Percentiles rank a stretch among this genome's conserved stretches.
phyloP scores from a whole-genome alignment of 2,329 filamentous ascomycete species.

The Penicillium freii region DNA sequence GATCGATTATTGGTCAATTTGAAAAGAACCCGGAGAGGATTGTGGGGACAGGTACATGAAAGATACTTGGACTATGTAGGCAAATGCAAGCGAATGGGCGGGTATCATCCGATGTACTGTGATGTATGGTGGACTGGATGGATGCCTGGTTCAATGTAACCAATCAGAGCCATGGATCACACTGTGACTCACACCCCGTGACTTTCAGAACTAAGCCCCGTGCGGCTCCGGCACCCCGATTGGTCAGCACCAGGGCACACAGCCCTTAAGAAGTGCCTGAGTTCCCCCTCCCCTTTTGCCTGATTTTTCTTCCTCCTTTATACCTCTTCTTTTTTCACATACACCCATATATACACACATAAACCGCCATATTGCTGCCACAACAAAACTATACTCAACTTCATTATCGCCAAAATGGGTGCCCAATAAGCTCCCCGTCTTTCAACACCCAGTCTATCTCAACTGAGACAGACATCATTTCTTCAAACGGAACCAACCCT shows the following conservation, averaged over 20 bases:
- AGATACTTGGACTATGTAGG: conserved; percentile 1
- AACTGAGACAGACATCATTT: conserved; percentile 43
- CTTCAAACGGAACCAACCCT: conserved; percentile 33
- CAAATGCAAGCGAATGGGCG: neutral
- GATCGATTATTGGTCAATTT: conserved; percentile 1
- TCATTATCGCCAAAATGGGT: conserved; percentile 38
- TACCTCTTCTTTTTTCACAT: conserved; percentile 11
- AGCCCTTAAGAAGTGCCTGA: conserved; percentile 42
- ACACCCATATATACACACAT: neutral
- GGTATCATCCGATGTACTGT: neutral
- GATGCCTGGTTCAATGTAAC: conserved; percentile 11
- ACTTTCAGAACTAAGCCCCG: conserved; percentile 20
- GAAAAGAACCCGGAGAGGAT: neutral
- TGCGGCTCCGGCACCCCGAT: conserved; percentile 21
- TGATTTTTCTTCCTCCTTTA: conserved; percentile 28
- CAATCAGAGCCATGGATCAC: conserved; percentile 24
- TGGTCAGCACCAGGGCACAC: conserved; percentile 23
- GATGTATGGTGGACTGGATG: neutral
- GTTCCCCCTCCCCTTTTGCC: conserved; percentile 35
- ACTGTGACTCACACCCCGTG: conserved; percentile 42
- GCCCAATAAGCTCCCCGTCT: conserved; percentile 39
- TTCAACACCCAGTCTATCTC: conserved; percentile 37
- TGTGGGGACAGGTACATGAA: neutral
- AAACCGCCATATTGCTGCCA: conserved; percentile 9
- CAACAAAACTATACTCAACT: conserved; percentile 18